phyloP scores from a whole-genome alignment of 768 basidiomycete species.

The Podaxis carcinomalis region DNA sequence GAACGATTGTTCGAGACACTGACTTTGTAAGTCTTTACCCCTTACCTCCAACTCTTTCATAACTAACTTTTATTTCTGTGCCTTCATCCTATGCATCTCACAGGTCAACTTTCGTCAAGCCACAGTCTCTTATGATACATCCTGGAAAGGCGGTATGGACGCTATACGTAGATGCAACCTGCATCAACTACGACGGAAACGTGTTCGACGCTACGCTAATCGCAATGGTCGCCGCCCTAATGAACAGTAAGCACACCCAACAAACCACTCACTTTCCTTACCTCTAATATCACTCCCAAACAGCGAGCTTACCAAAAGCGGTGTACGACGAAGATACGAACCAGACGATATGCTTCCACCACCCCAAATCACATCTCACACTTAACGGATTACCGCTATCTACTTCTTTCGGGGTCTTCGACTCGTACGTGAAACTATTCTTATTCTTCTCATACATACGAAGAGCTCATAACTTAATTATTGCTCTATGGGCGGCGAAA shows the following conservation, averaged over 20 bases:
- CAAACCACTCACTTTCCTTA: background rate
- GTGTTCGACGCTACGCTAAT: constrained; percentile 87
- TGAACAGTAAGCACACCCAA: constrained; percentile 57
- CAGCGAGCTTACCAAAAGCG: constrained; percentile 71
- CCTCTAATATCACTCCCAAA: background rate
- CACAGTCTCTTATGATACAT: constrained; percentile 73
- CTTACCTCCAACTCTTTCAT: background rate
- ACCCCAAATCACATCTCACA: constrained; percentile 35
- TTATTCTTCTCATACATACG: background rate
- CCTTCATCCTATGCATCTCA: background rate
- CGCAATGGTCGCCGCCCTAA: constrained; percentile 83
- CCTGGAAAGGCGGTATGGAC: constrained; percentile 84
- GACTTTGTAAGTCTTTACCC: constrained; percentile 48
- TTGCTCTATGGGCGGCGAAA: background rate
- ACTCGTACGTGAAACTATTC: constrained; percentile 51
- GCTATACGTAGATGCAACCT: constrained; percentile 91
- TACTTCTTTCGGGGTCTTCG: constrained; percentile 78
- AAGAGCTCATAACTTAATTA: background rate
- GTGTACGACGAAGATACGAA: constrained; percentile 64
- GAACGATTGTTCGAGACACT: constrained; percentile 77
- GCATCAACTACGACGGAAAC: constrained; percentile 98
- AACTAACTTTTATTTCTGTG: too few species aligned
- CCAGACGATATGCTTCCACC: constrained; percentile 54
- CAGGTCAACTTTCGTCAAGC: constrained; percentile 65
- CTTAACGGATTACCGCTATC: constrained; percentile 37